Conservation (phyloP, 1,139 yeast species). For the Lodderomyces orthopsilosis region DNA sequence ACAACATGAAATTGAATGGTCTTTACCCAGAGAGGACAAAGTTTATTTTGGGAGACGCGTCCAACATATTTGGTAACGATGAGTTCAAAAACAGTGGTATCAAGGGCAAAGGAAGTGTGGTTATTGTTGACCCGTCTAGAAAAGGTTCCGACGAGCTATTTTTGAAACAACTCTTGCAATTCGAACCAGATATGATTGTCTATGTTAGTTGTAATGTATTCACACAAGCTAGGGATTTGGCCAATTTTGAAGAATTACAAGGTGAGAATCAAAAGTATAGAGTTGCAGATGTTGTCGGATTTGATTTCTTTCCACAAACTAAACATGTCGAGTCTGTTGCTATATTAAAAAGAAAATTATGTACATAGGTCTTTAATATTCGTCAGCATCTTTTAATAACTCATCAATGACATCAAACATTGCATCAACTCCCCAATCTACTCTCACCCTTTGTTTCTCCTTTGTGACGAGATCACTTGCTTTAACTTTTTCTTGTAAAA, state of each 20-base stretch:
- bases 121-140: slow-evolving; percentile 47
- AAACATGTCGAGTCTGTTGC: slow-evolving; percentile 48
- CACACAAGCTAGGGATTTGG: slow-evolving; percentile 46
- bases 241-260: slow-evolving; percentile 26
- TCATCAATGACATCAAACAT: slow-evolving; percentile 56
- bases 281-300: slow-evolving; percentile 35
- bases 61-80: slow-evolving; percentile 28
- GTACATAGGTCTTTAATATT: slow-evolving; percentile 4
- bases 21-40: slow-evolving; percentile 28
- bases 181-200: slow-evolving; percentile 36
- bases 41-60: slow-evolving; percentile 40
- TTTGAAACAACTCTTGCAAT: slow-evolving; percentile 33
- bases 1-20: slow-evolving; percentile 40
- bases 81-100: slow-evolving; percentile 25
- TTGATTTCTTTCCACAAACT: slow-evolving; percentile 50
- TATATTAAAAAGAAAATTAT: slow-evolving; percentile 23
- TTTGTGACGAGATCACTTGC: slow-evolving; percentile 54
- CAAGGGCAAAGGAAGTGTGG: slow-evolving; percentile 33
- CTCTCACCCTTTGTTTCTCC: slow-evolving; percentile 57
- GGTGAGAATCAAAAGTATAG: slow-evolving; percentile 19
- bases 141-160: slow-evolving; percentile 39
- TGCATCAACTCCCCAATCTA: slow-evolving; percentile 68
- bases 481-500: slow-evolving; percentile 54
- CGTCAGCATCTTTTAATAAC: slow-evolving; percentile 22
- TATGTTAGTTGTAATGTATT: slow-evolving; percentile 48